Base-by-base conservation (phyloP, 2,329 filamentous ascomycete genomes). In the Ceratocystis colombiana region DNA sequence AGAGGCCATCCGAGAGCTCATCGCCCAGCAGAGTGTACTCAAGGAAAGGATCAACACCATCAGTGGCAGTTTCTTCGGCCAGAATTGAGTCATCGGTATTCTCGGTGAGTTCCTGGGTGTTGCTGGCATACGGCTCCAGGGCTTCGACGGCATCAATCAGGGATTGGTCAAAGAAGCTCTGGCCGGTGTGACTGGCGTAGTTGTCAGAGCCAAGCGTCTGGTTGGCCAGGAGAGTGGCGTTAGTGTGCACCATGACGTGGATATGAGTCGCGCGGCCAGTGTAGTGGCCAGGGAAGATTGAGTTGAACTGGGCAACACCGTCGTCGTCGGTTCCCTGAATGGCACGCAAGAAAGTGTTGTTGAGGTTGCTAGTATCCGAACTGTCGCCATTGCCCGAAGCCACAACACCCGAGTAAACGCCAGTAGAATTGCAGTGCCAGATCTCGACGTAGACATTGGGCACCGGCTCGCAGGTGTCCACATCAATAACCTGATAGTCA, bases 91-190 rank as follows among this genome's bases (percentile, higher is more conserved):
- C 83, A 0, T 80, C 74, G 12, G 74, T 72, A 70, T 86, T 85
- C 61, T 71, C 72, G 2, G 79, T 84, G 12, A 78, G 20, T 0
- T 70, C 69, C 70, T 79, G 75, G 3, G 73, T 75, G 73, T 81
- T 81, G 64, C 69, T 71, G 10, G 66, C 72, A 72, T 81, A 81
- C 0, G 83, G 82, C 1, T 72, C 69, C 0, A 73, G 74, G 30
- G 71, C 71, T 68, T 83, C 79, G 64, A 85, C 81, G 22, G 74
- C 70, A n/a, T 71, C 69, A 67, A 82, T 78, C 44, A 85, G 77
- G 68, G 77, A 76, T 71, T 84, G 79, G 73, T 85, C 82, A 72
- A 84, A 82, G 77, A 82, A 87, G 68, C 84, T 73, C 72, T 87
- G 84, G n/a, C 84, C 84, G 41, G 85, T 78, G 73, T 87, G 82